These are phyloP conservation scores for Mycena galopus DNA, from an alignment of 768 basidiomycete species.

Conservation along the genomic window DNA sequence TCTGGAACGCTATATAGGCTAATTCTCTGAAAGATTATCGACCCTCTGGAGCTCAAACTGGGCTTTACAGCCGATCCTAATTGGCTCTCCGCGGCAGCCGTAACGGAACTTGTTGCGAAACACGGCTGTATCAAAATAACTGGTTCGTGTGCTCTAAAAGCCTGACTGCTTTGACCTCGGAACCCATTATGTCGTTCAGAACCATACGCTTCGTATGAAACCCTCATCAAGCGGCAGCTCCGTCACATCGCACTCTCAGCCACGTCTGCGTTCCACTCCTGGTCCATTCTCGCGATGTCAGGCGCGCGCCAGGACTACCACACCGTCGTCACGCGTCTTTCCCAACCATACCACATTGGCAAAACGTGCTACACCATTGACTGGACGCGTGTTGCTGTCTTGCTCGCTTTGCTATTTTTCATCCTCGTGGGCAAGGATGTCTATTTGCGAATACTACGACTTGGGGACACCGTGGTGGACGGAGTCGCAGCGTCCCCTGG, in stretches of 20 bases:
- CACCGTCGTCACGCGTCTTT: neutral
- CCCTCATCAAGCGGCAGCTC: constrained; percentile 18
- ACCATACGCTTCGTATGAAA: constrained; percentile 27
- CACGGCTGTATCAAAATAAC: constrained; percentile 29
- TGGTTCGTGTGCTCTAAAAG: constrained; percentile 21
- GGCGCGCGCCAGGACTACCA: neutral
- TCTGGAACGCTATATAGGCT: no score
- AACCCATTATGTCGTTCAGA: neutral
- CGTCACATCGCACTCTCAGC: constrained; percentile 20
- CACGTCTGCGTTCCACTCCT: neutral
- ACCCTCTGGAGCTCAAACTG: constrained; percentile 19
- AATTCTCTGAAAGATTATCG: constrained; percentile 14
- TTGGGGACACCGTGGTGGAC: neutral
- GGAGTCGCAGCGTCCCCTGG: neutral
- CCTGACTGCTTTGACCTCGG: neutral
- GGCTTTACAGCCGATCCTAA: constrained; percentile 28
- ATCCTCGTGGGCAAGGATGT: neutral
- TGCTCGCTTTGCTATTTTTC: neutral
- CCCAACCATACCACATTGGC: neutral
- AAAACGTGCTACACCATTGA: neutral
- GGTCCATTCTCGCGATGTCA: neutral
- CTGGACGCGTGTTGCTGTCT: neutral
- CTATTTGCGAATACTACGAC: neutral
- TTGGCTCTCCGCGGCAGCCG: constrained; percentile 6
- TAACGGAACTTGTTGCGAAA: constrained; percentile 13